Percentiles rank a stretch among this genome's conserved stretches.
Evolutionary conservation across 176 grass and related monocot species (phyloP).

Genomic region (Coix lacrymajobi): DNA sequence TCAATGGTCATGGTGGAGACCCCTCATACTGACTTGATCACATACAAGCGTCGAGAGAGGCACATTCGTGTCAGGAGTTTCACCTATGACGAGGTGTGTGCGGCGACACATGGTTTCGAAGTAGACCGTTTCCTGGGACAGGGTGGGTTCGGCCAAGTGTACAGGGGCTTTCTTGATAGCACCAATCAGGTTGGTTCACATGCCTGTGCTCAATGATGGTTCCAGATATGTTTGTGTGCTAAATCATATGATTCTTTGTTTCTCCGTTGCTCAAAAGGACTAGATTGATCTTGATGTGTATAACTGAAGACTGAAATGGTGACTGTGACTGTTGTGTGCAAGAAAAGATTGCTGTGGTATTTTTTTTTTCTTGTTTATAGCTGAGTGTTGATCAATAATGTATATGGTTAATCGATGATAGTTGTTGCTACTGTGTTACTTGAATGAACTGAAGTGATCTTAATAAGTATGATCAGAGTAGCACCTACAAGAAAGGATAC

Average conservation of each 20-base stretch:
- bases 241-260: background rate
- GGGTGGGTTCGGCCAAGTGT: constrained; percentile 58
- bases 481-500: no score
- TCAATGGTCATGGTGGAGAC: background rate
- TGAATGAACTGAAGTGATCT: no score
- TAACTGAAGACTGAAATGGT: background rate
- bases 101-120: constrained; percentile 32
- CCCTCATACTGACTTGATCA: background rate
- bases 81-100: constrained; percentile 9
- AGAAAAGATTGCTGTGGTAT: background rate
- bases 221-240: background rate
- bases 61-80: background rate
- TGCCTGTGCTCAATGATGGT: background rate
- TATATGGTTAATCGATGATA: no score
- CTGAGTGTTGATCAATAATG: background rate
- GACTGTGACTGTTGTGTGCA: background rate
- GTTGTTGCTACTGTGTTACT: no score
- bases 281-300: background rate
- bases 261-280: background rate
- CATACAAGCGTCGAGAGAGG: background rate
- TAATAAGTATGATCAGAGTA: no score
- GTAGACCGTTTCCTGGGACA: constrained; percentile 36
- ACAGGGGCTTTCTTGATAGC: constrained; percentile 32
- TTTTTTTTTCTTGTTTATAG: background rate
- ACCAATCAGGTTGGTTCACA: constrained; percentile 33